These are phyloP conservation scores for Epichloe glyceriae DNA, from an alignment of 2,329 filamentous ascomycete genomes.

Conservation along the genomic window DNA sequence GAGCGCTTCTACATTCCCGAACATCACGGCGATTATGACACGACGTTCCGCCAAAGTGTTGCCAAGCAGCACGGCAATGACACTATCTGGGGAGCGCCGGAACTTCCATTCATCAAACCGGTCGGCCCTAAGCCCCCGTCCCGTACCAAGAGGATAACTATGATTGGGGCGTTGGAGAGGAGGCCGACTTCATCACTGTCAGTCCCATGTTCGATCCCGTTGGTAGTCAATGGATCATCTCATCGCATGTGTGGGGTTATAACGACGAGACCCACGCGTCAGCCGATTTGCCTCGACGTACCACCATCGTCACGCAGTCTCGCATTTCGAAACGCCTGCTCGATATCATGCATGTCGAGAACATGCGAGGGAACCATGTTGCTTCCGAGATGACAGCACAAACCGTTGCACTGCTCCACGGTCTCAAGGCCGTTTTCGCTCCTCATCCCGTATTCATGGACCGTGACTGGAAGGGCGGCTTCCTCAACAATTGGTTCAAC, in stretches of 20 bases:
- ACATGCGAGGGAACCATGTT: conserved; percentile 59
- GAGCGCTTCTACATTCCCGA: conserved; percentile 61
- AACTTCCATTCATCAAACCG: conserved; percentile 46
- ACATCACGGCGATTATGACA: conserved; percentile 52
- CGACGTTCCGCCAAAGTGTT: conserved; percentile 53
- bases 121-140: conserved; percentile 51
- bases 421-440: conserved; percentile 64
- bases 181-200: conserved; percentile 61
- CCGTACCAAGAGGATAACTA: conserved; percentile 51
- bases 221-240: conserved; percentile 60
- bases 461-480: conserved; percentile 49
- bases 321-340: conserved; percentile 59
- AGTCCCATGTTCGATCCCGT: conserved; percentile 69
- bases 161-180: conserved; percentile 63
- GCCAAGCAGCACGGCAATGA: conserved; percentile 37
- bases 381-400: conserved; percentile 72
- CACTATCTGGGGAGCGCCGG: conserved; percentile 54
- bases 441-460: conserved; percentile 74
- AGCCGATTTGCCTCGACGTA: conserved; percentile 52
- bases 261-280: conserved; percentile 33
- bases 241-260: conserved; percentile 56
- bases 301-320: conserved; percentile 67
- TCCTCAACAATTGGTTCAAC: conserved; percentile 47
- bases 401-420: conserved; percentile 61
- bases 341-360: conserved; percentile 67